Evolutionary conservation across 179 eudicot species (phyloP).

Genomic region (Drosera spatulata): DNA sequence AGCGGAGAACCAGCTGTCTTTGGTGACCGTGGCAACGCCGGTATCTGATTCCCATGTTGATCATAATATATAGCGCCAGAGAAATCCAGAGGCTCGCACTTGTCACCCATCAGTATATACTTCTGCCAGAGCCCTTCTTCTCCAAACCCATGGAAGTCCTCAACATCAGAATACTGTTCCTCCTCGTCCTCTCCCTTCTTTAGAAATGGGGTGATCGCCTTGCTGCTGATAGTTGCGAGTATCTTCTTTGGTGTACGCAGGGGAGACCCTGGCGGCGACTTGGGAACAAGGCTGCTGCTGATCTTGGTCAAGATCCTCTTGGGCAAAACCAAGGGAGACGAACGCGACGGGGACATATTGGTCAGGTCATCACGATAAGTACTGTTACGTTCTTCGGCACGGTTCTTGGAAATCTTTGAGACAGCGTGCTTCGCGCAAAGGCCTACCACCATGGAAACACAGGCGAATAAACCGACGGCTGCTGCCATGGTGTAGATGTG

Average conservation of each 20-base stretch:
- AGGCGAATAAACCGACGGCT: not conserved
- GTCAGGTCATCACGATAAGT: not conserved
- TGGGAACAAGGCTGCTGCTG: not conserved
- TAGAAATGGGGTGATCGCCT: not conserved
- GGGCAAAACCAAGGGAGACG: too few species aligned
- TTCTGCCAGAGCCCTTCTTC: constrained; percentile 20
- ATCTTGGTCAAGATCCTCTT: not conserved
- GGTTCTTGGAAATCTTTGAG: not conserved
- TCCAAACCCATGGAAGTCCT: constrained; percentile 2
- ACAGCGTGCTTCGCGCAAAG: constrained; percentile 3
- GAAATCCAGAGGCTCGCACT: constrained; percentile 18
- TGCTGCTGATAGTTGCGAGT: constrained; percentile 7
- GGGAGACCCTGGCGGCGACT: constrained; percentile 2
- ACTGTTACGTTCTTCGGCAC: too few species aligned
- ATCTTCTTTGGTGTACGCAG: constrained; percentile 1
- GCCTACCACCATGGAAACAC: not conserved
- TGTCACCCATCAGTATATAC: constrained; percentile 19
- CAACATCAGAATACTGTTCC: not conserved
- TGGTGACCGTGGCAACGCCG: constrained; percentile 17
- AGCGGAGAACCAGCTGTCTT: constrained; percentile 5
- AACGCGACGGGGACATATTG: too few species aligned
- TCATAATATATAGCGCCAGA: constrained; percentile 21
- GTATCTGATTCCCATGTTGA: constrained; percentile 9
- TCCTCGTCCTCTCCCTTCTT: not conserved
- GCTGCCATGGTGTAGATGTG: not conserved